These are phyloP conservation scores for Prunus armeniaca DNA, from an alignment of 306 rosid genomes.

Conservation along the genomic window DNA sequence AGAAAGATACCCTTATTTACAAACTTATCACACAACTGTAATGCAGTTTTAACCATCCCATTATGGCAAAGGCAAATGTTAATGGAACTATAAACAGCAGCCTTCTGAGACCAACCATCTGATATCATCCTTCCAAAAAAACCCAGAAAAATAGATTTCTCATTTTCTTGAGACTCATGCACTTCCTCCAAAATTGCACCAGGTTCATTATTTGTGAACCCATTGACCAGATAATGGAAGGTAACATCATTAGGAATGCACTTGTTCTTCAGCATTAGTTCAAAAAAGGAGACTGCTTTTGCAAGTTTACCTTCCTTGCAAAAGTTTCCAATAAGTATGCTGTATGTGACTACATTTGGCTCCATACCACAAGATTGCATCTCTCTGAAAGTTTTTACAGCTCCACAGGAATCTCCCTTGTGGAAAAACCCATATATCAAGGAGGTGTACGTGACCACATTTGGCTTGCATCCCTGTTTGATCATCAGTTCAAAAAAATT, in stretches of 20 bases:
- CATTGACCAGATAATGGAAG: conserved; percentile 68
- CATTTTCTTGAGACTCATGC: conserved; percentile 23
- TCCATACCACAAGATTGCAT: conserved; percentile 59
- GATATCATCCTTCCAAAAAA: conserved; percentile 57
- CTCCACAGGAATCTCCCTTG: conserved; percentile 48
- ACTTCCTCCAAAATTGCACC: conserved; percentile 17
- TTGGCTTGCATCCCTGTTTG: conserved; percentile 60
- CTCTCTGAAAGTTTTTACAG: conserved; percentile 52
- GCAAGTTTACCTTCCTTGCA: conserved; percentile 54
- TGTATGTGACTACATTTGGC: conserved; percentile 84
- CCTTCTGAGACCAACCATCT: conserved; percentile 52
- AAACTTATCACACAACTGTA: conserved; percentile 54
- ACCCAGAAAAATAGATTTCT: conserved; percentile 45
- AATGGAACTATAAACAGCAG: conserved; percentile 68
- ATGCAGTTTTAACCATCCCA: conserved; percentile 67
- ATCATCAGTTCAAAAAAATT: conserved; percentile 62
- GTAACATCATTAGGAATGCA: conserved; percentile 70
- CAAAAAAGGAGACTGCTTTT: conserved; percentile 65
- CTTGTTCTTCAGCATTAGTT: conserved; percentile 63
- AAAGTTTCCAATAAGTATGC: conserved; percentile 62
- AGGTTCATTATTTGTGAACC: conserved; percentile 44
- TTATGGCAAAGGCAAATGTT: conserved; percentile 61
- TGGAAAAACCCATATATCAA: conserved; percentile 71
- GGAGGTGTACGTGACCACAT: conserved; percentile 72
- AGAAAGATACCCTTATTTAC: conserved; percentile 40